Evolutionary conservation across 805 yeast species (phyloP), one percentile per base, ranked within the genome.

Genomic region (Ogataea salicorniae): DNA sequence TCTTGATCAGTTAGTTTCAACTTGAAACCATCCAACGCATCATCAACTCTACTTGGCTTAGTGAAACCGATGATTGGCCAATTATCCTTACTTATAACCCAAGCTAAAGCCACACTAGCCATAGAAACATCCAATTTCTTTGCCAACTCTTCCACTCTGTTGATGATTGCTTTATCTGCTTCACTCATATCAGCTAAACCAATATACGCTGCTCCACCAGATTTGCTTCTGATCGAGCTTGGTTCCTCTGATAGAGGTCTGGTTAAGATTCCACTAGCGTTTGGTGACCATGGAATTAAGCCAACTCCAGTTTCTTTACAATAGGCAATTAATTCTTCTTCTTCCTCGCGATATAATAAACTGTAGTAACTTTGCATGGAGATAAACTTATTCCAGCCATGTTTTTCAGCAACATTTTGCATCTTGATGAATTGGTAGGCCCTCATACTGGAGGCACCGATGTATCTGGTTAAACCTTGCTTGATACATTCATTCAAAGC

Each of bases 391-490:
- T 67, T 67, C 81, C 81, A 81, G 37, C 73, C 74, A 52, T 74
- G 52, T 56, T 68, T 68, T 46, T 81, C 83, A 4, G 87, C 86
- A 48, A 73, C 64, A 51, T 62, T 66, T 56, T 81, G 86, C 56
- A 78, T 56, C 50, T 69, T 72, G 5, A 71, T 77, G 56, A 81
- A 80, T 53, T 80, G 79, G 18, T 64, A 60, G 4, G 81, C 75
- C 52, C 68, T 66, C 84, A 81, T 79, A 3, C 80, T 63, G 1
- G 83, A 79, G 2, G 84, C 83, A 22, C 86, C 84, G 47, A 80
- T 69, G 60, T 80, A 80, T 41, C 83, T 66, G 4, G 69, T 70
- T 34, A 66, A 56, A 18, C 82, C 82, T 39, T 55, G 48, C 36
- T 67, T 66, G 23, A 77, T 75, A 17, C 76, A 69, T 48, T 74